phyloP scores from a whole-genome alignment of 345 rosid genomes.

The Litchi chinensis region DNA sequence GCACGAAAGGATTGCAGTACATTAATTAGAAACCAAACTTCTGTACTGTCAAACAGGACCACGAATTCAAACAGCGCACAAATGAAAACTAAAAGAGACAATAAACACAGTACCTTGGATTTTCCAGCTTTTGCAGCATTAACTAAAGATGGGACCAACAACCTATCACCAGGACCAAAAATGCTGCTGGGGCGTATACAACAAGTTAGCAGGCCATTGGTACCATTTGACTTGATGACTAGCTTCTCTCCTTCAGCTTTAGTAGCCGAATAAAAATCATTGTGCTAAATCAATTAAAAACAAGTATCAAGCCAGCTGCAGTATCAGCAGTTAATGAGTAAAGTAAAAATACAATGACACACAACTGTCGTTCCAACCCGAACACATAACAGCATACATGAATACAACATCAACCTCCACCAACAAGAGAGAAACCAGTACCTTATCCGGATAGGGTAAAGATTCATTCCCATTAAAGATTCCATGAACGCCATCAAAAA shows the following conservation, averaged over 20 bases:
- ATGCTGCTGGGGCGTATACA: slow-evolving; percentile 91
- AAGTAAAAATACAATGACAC: not conserved
- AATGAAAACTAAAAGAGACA: slow-evolving; percentile 9
- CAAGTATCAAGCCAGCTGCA: not conserved
- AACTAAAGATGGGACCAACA: slow-evolving; percentile 80
- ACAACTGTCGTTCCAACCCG: not conserved
- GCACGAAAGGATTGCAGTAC: not conserved
- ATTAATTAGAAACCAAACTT: not conserved
- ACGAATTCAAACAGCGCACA: not conserved
- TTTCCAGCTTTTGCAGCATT: slow-evolving; percentile 89
- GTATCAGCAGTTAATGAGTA: not conserved
- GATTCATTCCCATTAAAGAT: slow-evolving; percentile 70
- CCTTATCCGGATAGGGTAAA: slow-evolving; percentile 70
- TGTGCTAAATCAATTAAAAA: slow-evolving; percentile 54
- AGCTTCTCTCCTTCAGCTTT: slow-evolving; percentile 88
- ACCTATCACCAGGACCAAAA: slow-evolving; percentile 93
- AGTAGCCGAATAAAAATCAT: slow-evolving; percentile 86
- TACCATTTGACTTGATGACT: slow-evolving; percentile 69
- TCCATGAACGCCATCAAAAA: slow-evolving; percentile 76
- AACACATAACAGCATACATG: not conserved
- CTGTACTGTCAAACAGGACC: not conserved
- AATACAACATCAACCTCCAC: not conserved
- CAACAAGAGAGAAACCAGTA: slow-evolving; percentile 21
- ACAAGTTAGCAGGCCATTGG: slow-evolving; percentile 81
- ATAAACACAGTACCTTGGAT: slow-evolving; percentile 58